A percentile compares a stretch with the other conserved stretches of the same genome.
Evolutionary conservation across 1,284 basidiomycete genomes (phyloP).

Genomic region (Cryptococcus wingfieldii): DNA sequence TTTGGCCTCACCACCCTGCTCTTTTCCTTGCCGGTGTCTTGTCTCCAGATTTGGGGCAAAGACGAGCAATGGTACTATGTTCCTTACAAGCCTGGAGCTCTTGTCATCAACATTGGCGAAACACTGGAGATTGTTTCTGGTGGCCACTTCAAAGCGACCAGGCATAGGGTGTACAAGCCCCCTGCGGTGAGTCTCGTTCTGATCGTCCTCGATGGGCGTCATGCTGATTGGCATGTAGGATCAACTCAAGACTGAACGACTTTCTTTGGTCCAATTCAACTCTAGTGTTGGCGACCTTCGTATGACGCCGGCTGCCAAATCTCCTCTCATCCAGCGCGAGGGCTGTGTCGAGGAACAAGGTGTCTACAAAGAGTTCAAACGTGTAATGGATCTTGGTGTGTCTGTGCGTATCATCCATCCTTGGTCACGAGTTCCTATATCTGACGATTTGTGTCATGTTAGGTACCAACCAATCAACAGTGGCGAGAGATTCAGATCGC

Average conservation of each 20-base stretch:
- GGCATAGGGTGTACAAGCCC: slow-evolving; percentile 49
- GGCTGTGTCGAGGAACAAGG: slow-evolving; percentile 38
- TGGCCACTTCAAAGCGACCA: slow-evolving; percentile 46
- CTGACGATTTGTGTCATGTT: not conserved
- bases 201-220: not conserved
- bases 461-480: slow-evolving; percentile 33
- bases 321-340: slow-evolving; percentile 37
- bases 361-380: slow-evolving; percentile 39
- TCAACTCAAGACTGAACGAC: slow-evolving; percentile 49
- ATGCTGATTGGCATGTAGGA: slow-evolving; percentile 14
- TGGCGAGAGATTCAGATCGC: slow-evolving; percentile 42
- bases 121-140: slow-evolving; percentile 39
- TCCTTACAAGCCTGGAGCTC: slow-evolving; percentile 41
- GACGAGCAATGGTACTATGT: slow-evolving; percentile 49
- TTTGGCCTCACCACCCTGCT: slow-evolving; percentile 49
- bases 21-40: slow-evolving; percentile 50
- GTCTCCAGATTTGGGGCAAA: slow-evolving; percentile 48
- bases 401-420: slow-evolving; percentile 10
- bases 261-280: slow-evolving; percentile 50
- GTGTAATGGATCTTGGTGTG: slow-evolving; percentile 28
- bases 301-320: slow-evolving; percentile 32
- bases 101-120: slow-evolving; percentile 39
- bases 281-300: slow-evolving; percentile 44
- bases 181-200: slow-evolving; percentile 20
- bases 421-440: not conserved